phyloP scores from a whole-genome alignment of 2,329 filamentous ascomycete genomes.

The Colletotrichum neosansevieriae region DNA sequence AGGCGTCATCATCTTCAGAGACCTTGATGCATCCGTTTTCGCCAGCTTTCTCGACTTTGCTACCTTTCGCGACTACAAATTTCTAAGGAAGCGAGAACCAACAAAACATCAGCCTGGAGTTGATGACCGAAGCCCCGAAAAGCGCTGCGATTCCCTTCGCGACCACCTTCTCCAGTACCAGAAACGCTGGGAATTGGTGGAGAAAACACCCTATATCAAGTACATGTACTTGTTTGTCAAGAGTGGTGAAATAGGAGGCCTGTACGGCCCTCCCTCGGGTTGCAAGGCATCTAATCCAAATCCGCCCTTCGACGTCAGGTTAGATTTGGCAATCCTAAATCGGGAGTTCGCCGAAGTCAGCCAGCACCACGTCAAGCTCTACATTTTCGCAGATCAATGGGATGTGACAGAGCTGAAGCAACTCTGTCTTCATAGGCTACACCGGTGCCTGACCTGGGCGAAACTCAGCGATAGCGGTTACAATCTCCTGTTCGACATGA shows the following conservation, averaged over 20 bases:
- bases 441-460: background rate
- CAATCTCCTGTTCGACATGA: background rate
- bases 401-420: background rate
- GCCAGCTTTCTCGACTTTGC: conserved; percentile 6
- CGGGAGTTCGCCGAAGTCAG: background rate
- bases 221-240: background rate
- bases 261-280: background rate
- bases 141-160: background rate
- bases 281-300: too few relatives aligned
- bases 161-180: background rate
- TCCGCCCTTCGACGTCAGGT: background rate
- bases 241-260: background rate
- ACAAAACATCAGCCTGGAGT: background rate
- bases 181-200: background rate
- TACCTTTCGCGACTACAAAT: conserved; percentile 1
- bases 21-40: background rate
- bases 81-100: background rate
- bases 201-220: background rate
- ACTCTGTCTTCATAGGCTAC: background rate
- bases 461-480: background rate
- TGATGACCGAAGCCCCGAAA: background rate
- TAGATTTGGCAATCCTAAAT: background rate
- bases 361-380: conserved; percentile 13
- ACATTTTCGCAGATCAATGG: conserved; percentile 20
- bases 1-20: background rate